Evolutionary conservation across 306 rosid species (phyloP).

Genomic region (Glycine latifolia): DNA sequence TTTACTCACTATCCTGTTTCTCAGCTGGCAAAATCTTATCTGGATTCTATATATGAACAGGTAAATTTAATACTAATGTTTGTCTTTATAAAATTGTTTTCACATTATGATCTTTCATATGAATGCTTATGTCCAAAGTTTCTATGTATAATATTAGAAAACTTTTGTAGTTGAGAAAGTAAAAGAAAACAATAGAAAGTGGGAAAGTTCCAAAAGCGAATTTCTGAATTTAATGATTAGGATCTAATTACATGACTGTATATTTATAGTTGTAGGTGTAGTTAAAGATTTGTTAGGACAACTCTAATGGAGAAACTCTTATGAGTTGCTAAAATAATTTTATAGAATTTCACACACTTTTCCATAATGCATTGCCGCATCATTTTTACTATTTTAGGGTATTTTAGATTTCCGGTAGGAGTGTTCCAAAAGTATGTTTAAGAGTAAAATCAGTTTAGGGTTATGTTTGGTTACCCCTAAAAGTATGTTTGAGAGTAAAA

Average conservation of each 20-base stretch:
- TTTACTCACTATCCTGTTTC: slow-evolving; percentile 80
- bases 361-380: background rate
- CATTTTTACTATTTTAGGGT: no score
- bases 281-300: background rate
- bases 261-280: background rate
- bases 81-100: slow-evolving; percentile 27
- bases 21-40: slow-evolving; percentile 89
- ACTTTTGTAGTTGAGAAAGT: slow-evolving; percentile 11
- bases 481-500: no score
- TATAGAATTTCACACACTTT: background rate
- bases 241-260: background rate
- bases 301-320: background rate
- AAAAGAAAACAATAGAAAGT: background rate
- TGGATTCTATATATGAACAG: slow-evolving; percentile 96
- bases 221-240: background rate
- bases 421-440: no score
- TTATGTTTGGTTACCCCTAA: no score
- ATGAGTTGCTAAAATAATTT: background rate
- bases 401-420: no score
- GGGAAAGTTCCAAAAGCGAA: background rate
- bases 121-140: slow-evolving; percentile 27
- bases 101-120: slow-evolving; percentile 18
- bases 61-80: slow-evolving; percentile 56
- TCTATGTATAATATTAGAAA: slow-evolving; percentile 15
- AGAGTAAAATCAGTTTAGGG: no score